These are phyloP conservation scores for Hondaea fermentalgiana DNA, from an alignment of 108 stramenopile genomes.

Conservation along the genomic window DNA sequence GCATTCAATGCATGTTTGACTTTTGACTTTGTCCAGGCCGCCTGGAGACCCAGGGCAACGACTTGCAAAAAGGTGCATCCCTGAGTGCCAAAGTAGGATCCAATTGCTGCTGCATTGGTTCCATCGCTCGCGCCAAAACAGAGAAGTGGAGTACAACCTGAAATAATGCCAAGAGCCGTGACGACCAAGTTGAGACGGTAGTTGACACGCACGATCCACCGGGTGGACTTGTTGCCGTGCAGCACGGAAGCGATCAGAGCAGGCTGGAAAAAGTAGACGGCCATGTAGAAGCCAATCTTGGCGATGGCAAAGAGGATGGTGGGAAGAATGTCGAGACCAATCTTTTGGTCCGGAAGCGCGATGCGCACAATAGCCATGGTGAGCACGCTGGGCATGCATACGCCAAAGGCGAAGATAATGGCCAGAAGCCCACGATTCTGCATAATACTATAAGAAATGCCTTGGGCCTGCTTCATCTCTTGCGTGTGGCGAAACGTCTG, in stretches of 20 bases:
- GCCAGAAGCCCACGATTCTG: background rate
- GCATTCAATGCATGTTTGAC: background rate
- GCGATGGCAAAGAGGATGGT: background rate
- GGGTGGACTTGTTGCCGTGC: background rate
- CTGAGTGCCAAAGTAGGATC: background rate
- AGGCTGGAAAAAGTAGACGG: background rate
- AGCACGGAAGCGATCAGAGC: background rate
- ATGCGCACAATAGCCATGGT: background rate
- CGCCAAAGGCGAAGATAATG: background rate
- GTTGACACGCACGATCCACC: background rate
- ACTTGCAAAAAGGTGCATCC: background rate
- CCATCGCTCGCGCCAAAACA: background rate
- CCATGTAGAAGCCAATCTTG: background rate
- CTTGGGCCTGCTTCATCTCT: background rate
- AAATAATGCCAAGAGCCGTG: background rate
- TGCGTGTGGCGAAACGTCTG: background rate
- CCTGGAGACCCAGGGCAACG: background rate
- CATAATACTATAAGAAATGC: background rate
- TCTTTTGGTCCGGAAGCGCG: background rate
- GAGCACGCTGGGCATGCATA: background rate
- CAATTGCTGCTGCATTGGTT: background rate
- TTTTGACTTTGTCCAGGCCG: background rate
- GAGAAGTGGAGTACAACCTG: background rate
- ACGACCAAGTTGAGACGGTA: background rate
- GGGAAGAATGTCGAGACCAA: background rate